Conservation (phyloP, 495 filamentous ascomycete species). For the Schizothecium vesticola region DNA sequence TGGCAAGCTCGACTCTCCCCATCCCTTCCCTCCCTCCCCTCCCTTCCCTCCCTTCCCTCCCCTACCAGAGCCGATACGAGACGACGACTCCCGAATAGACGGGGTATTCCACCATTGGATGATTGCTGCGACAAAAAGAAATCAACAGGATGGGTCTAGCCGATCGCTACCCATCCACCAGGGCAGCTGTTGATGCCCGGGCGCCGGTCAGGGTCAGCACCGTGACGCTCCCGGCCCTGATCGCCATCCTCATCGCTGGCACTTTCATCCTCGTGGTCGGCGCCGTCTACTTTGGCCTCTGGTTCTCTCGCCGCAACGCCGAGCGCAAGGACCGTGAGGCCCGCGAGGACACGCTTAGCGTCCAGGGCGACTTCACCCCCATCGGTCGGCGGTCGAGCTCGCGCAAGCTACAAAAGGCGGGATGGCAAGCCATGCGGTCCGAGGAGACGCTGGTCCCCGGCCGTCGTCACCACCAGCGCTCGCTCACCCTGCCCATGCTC, state of each 20-base stretch:
- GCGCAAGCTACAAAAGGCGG: not conserved
- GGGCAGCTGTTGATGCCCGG: not conserved
- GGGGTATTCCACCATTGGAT: not conserved
- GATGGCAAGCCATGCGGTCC: not conserved
- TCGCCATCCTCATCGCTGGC: constrained; percentile 16
- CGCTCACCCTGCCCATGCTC: not conserved
- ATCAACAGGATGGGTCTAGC: not conserved
- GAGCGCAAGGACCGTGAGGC: not conserved
- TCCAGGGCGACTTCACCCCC: not conserved
- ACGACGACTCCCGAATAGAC: not conserved
- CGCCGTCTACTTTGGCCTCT: constrained; percentile 11
- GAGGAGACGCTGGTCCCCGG: not conserved
- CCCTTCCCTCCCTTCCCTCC: not conserved
- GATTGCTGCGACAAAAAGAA: not conserved
- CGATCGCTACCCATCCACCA: not conserved
- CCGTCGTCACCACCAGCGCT: not conserved
- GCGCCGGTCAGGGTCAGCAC: not conserved
- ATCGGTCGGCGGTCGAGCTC: not conserved
- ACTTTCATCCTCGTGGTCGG: constrained; percentile 4
- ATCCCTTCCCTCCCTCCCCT: not conserved
- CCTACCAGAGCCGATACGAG: not conserved
- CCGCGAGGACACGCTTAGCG: not conserved
- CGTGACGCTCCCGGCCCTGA: constrained; percentile 9
- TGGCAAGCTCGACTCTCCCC: not conserved
- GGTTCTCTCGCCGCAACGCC: constrained; percentile 13